Percentiles rank a stretch among this genome's conserved stretches.
Evolutionary conservation across 2,329 filamentous ascomycete species (phyloP).

Genomic region (Ceratocystis diversiconidia): DNA sequence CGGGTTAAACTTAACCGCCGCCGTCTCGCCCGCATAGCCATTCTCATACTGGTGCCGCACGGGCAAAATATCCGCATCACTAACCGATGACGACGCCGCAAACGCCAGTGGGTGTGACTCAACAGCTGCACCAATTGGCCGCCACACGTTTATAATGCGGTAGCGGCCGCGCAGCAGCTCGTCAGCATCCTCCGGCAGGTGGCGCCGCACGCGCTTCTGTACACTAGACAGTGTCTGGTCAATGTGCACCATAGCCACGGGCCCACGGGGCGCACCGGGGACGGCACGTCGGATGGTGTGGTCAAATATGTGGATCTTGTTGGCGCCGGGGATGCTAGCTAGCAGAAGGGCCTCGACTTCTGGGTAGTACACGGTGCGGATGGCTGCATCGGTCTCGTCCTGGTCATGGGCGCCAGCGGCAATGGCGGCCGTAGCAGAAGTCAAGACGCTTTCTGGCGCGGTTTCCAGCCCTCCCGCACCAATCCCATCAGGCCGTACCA

Average conservation of each 20-base stretch:
- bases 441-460: constrained; percentile 32
- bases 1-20: constrained; percentile 47
- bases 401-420: background rate
- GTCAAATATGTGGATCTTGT: constrained; percentile 64
- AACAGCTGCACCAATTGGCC: constrained; percentile 47
- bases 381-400: constrained; percentile 45
- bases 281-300: constrained; percentile 65
- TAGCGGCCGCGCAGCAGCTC: constrained; percentile 52
- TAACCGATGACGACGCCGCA: constrained; percentile 47
- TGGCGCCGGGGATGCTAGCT: constrained; percentile 49
- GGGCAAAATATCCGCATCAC: constrained; percentile 50
- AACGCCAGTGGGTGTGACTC: constrained; percentile 55
- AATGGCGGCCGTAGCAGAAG: constrained; percentile 35
- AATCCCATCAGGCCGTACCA: constrained; percentile 34
- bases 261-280: constrained; percentile 45
- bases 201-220: constrained; percentile 49
- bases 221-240: constrained; percentile 63
- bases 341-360: constrained; percentile 64
- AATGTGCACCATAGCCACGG: constrained; percentile 63
- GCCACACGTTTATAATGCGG: constrained; percentile 81
- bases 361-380: constrained; percentile 65
- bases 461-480: constrained; percentile 27
- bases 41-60: constrained; percentile 59
- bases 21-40: constrained; percentile 57
- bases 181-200: constrained; percentile 50